Percentiles rank a stretch among this genome's conserved stretches.
Conservation (phyloP, 73 alveolate genomes). For the Paramecium tetraurelia region DNA sequence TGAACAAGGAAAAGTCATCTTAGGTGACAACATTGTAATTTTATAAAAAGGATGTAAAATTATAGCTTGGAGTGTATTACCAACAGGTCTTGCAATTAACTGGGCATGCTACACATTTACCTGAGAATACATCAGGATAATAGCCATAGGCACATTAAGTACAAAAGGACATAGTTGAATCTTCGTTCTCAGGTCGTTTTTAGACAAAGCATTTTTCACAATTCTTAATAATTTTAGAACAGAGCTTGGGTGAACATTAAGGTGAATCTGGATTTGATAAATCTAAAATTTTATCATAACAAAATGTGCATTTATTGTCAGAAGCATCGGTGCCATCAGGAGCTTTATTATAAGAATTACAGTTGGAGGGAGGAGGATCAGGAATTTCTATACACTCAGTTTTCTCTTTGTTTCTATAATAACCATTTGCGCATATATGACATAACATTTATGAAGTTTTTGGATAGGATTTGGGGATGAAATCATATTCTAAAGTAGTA, state of each 20-base stretch:
- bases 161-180: background rate
- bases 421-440: background rate
- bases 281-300: background rate
- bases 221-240: background rate
- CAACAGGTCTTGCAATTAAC: background rate
- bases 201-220: background rate
- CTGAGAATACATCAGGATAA: constrained; percentile 4
- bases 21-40: background rate
- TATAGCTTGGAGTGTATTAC: constrained; percentile 11
- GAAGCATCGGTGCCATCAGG: background rate
- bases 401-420: background rate
- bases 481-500: constrained; percentile 5
- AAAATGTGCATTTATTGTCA: background rate
- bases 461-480: background rate
- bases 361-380: background rate
- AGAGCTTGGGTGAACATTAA: background rate
- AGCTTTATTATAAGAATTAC: background rate
- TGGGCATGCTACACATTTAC: background rate
- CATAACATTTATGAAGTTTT: background rate
- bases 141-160: background rate
- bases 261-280: background rate
- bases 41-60: background rate
- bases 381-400: background rate
- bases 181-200: background rate
- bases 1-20: background rate